Evolutionary conservation across 2,329 filamentous ascomycete genomes (phyloP), one percentile per base, ranked within the genome.

Genomic region (Orbilia brochopaga): DNA sequence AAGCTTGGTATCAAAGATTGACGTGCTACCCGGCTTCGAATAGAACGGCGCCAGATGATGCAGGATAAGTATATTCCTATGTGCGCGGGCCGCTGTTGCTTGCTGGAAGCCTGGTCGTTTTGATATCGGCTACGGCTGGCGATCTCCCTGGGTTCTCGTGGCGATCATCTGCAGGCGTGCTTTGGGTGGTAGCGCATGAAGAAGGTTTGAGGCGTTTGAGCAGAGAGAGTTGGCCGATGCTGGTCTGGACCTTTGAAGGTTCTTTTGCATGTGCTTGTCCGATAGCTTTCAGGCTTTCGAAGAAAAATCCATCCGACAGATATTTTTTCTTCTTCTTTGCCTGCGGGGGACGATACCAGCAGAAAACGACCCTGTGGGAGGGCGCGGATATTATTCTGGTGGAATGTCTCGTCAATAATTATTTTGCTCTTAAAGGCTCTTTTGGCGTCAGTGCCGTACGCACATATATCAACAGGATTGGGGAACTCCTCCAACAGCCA

Each of bases 261-360:
- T 51, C 54, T 58, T 65, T 70, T 70, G 66, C 66, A 70, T 70
- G 66, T 70, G 66, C 66, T 70, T 50, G 58, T 70, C 57, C 59
- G 44, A 48, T 15, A 48, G 17, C 59, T 60, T 56, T 50, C 56
- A 2, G 8, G 58, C 51, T 62, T 23, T 61, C 52, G 23, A 37
- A 58, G 37, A 30, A 69, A 55, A 59, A 46, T 24, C 51, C 57
- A 44, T 44, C 19, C 24, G 48, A 21, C 32, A 58, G 54, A 58
- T n/a, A n/a, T n/a, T n/a, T n/a, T 50, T 35, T 35, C 58, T 59
- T 64, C 55, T 37, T 63, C 46, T 48, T 62, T 52, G 59, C 58
- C 35, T 63, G 53, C 57, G 58, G 65, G 17, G 56, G 53, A 50
- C 30, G 52, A 53, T 44, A 63, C 52, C 37, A 58, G 53, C 56